Percentiles rank a stretch among this genome's conserved stretches.
Evolutionary conservation across 208 protist genomes (phyloP).

Genomic region (Tritrichomonas foetus): DNA sequence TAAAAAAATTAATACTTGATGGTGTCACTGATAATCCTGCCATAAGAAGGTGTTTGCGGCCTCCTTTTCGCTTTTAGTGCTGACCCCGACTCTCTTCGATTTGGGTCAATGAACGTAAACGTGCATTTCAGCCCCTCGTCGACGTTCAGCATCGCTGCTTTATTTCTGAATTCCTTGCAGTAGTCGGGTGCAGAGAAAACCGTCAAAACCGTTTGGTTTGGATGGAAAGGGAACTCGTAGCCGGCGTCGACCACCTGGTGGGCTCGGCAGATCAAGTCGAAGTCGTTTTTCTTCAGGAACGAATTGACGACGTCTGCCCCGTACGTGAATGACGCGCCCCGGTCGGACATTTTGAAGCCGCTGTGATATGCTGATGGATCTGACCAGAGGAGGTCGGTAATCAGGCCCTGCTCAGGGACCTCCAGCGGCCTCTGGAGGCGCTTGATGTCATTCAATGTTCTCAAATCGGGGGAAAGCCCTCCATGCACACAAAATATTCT

Average conservation of each 20-base stretch:
- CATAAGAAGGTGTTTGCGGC: too few relatives aligned
- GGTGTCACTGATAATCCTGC: too few relatives aligned
- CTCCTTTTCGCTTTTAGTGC: too few relatives aligned
- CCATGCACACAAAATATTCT: slow-evolving; percentile 99
- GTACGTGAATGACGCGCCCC: slow-evolving; percentile 71
- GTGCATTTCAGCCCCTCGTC: slow-evolving; percentile 9
- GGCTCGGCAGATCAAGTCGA: slow-evolving; percentile 24
- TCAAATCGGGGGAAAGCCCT: slow-evolving; percentile 89
- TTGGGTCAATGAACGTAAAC: neutral
- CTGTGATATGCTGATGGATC: slow-evolving; percentile 84
- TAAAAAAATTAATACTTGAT: too few relatives aligned
- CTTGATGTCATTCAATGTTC: slow-evolving; percentile 84
- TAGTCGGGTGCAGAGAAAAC: slow-evolving; percentile 31
- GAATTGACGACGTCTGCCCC: neutral
- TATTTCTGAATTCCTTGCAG: slow-evolving; percentile 13
- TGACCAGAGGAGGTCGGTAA: slow-evolving; percentile 98
- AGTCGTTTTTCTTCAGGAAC: neutral
- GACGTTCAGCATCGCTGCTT: neutral
- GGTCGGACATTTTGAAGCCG: slow-evolving; percentile 94
- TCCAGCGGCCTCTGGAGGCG: slow-evolving; percentile 90
- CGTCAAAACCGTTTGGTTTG: neutral
- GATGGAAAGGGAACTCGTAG: slow-evolving; percentile 66
- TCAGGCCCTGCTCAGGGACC: slow-evolving; percentile 67
- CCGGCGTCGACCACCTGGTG: slow-evolving; percentile 21
- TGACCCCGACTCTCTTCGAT: too few relatives aligned